Base-by-base conservation (phyloP, 441 rosid species). In the Populus hybrid region DNA sequence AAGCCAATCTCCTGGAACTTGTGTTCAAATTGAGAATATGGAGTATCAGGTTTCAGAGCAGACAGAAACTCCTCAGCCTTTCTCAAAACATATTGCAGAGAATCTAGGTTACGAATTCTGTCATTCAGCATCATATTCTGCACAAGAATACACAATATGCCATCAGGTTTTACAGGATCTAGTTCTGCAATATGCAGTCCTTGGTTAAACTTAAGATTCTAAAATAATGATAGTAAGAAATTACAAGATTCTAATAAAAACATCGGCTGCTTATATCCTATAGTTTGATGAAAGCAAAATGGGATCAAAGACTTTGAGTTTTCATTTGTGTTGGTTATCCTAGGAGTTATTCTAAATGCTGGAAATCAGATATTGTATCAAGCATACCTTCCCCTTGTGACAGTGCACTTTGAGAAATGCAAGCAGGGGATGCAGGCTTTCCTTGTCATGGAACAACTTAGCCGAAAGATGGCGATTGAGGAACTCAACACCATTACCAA, bases 401-500 rank as follows among this genome's bases (percentile, higher is more conserved):
- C 91, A 89, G 75, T 92, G 99, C 14, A 88, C 88, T 42, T 84
- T 88, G 78, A 96, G 93, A 81, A 96, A 96, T 75, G 90, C 91
- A 53, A 96, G 92, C 71, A 96, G 83, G 0, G 97, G 94, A 71
- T 84, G 94, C 88, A 94, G 82, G 81, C 94, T 94, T 82, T 94
- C 96, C 87, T 94, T 91, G 87, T 94, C 98, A 81, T 94, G 94
- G 85, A 94, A 96, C 81, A 96, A 85, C 76, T 94, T 94, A 5
- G 98, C 98, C 0, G 98, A 94, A 59, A 96, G 92, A 79, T 96
- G 98, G 73, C 98, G 98, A 53, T 96, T 96, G 64, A 96, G 98
- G 89, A 94, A 96, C 82, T 96, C 98, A 35, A 96, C 95, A 26
- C 99, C 99, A 70, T 94, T 87, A 5, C 99, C 99, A 32, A 96